Evolutionary conservation across 1,284 basidiomycete genomes (phyloP), one percentile per base, ranked within the genome.

Genomic region (Pascua sp.): DNA sequence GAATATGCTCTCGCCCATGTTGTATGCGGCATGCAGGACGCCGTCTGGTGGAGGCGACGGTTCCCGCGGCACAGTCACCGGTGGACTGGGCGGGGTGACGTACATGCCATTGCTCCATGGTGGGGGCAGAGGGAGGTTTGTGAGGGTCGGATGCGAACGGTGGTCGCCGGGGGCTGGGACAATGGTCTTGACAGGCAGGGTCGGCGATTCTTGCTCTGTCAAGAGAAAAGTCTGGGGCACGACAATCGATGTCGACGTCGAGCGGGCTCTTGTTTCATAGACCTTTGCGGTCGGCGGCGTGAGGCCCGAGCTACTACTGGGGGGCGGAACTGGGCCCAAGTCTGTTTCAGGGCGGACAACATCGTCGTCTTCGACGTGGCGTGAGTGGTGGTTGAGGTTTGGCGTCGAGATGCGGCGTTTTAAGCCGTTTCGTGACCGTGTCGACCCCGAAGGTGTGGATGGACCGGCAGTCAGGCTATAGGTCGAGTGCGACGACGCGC

Each of bases 181-280:
- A 43, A 56, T 41, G 51, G 61, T 62, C 43, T 57, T 61, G 13
- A 56, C 52, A 9, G 60, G 52, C 41, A 47, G 51, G 10, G 57
- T 60, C 10, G 60, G 54, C 11, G 53, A 48, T 24, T 56, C 58
- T 10, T 47, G 55, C 9, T 56, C 42, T 10, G 56, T n/a, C 13
- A 50, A 51, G 8, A 59, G 56, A 32, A 32, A 32, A 2, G 54
- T 61, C 32, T 65, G 63, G 1, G 68, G 73, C 5, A 65, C 58
- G 48, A 71, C 73, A n/a, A 73, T 57, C 50, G 69, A 72, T 4
- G 73, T 76, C 24, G 69, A 71, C 4, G 72, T 76, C 4, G 71
- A 70, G 49, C 73, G 66, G 12, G 70, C 73, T 37, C 73, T 55
- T 11, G 62, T 68, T 42, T 68, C 67, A 12, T 61, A 61, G n/a